phyloP scores from a whole-genome alignment of 257 asterid species.

The Capsicum pubescens region DNA sequence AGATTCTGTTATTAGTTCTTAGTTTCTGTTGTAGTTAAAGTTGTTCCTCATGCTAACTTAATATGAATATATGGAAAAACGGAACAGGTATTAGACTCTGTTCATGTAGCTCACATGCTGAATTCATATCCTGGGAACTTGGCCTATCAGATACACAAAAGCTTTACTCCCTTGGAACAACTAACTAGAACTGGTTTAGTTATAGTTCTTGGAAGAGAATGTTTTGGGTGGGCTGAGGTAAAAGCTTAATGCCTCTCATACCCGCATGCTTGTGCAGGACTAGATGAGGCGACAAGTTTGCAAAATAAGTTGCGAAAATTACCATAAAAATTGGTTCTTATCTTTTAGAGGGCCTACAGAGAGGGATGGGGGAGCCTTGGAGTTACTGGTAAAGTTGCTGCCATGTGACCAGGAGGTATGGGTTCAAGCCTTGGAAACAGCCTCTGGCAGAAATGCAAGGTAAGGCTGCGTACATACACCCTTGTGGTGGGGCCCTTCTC shows the following conservation, averaged over 20 bases:
- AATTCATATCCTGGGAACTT: neutral
- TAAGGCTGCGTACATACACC: too few relatives aligned
- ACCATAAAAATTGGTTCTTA: neutral
- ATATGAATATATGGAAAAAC: neutral
- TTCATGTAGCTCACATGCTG: neutral
- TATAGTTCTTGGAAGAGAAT: conserved; percentile 3
- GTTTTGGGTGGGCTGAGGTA: neutral
- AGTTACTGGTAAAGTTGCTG: too few relatives aligned
- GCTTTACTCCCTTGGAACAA: neutral
- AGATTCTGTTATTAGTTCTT: neutral
- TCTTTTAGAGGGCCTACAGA: neutral
- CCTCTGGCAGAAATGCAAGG: too few relatives aligned
- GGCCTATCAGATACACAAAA: neutral
- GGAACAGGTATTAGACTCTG: neutral
- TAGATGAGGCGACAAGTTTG: conserved; percentile 20
- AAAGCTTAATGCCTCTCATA: neutral
- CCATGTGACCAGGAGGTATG: too few relatives aligned
- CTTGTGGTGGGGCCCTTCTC: too few relatives aligned
- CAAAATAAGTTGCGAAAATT: neutral
- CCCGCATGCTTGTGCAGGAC: neutral
- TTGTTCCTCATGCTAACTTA: conserved; percentile 18
- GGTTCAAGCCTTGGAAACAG: too few relatives aligned
- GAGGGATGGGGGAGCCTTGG: neutral
- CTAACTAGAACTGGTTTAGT: conserved; percentile 1
- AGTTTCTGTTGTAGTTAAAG: neutral